phyloP scores from a whole-genome alignment of 768 basidiomycete species.

The Termitomyces sp. region DNA sequence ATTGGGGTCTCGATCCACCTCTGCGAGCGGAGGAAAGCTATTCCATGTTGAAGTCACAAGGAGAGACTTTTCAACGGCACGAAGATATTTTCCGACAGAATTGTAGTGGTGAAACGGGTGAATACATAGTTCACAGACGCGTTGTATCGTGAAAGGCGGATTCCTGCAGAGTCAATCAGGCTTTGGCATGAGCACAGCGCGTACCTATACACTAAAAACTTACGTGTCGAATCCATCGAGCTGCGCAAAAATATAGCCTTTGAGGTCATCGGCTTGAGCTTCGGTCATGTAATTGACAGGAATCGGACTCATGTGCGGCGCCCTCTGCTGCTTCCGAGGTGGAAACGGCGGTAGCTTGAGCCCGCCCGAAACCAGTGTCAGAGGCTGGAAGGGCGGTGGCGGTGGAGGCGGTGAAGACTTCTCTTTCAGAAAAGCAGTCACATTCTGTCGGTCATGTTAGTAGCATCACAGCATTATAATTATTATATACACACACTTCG shows the following conservation, averaged over 20 bases:
- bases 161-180: constrained; percentile 25
- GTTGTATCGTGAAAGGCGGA: constrained; percentile 87
- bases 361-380: constrained; percentile 47
- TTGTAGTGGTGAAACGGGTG: constrained; percentile 69
- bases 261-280: constrained; percentile 54
- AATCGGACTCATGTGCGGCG: constrained; percentile 42
- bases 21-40: constrained; percentile 54
- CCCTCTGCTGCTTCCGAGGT: constrained; percentile 44
- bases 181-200: constrained; percentile 1
- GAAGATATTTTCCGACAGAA: constrained; percentile 80
- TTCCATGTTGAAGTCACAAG: constrained; percentile 81
- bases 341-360: constrained; percentile 72
- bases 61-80: constrained; percentile 77
- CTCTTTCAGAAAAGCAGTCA: constrained; percentile 40
- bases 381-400: constrained; percentile 33
- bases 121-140: constrained; percentile 77
- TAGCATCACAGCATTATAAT: constrained; percentile 9
- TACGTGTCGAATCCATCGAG: constrained; percentile 76
- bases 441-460: constrained; percentile 34
- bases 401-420: constrained; percentile 31
- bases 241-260: constrained; percentile 52
- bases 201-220: constrained; percentile 19
- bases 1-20: constrained; percentile 30
- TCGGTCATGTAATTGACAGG: constrained; percentile 57
- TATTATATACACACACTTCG: constrained; percentile 40